Percentiles rank a stretch among this genome's conserved stretches.
These are phyloP conservation scores for Pythium sp. DNA, from an alignment of 352 stramenopile species.

Conservation along the genomic window DNA sequence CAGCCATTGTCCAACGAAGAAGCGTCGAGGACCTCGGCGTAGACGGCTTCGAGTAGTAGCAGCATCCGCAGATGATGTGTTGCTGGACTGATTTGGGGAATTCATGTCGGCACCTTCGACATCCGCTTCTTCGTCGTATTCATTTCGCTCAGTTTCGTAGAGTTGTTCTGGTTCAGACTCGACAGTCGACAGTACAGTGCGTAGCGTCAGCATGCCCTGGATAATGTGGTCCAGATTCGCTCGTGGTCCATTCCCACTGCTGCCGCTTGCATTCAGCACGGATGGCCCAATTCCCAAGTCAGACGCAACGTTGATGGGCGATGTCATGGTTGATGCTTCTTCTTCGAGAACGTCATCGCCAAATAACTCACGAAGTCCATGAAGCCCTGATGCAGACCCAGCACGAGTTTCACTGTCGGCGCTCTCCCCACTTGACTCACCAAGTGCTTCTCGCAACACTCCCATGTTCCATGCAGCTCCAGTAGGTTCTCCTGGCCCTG, in stretches of 20 bases:
- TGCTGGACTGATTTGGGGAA: background rate
- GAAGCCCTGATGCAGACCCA: conserved; percentile 19
- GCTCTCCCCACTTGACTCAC: background rate
- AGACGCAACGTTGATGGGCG: conserved; percentile 26
- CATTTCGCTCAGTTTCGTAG: background rate
- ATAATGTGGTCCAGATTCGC: conserved; percentile 54
- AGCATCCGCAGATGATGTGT: background rate
- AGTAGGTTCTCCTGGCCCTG: conserved; percentile 23
- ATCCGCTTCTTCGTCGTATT: background rate
- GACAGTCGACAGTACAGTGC: conserved; percentile 52
- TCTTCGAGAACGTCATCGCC: conserved; percentile 28
- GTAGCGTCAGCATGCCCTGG: conserved; percentile 51
- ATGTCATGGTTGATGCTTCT: conserved; percentile 1
- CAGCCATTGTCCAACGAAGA: conserved; percentile 95
- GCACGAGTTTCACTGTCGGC: background rate
- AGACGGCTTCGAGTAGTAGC: background rate
- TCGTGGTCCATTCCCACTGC: background rate
- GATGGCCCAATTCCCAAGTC: conserved; percentile 26
- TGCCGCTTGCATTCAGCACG: background rate
- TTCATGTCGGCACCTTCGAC: conserved; percentile 1
- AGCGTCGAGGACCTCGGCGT: conserved; percentile 40
- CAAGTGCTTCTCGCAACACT: conserved; percentile 49
- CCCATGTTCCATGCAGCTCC: conserved; percentile 63
- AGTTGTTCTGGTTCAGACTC: background rate
- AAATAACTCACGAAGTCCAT: conserved; percentile 38